Evolutionary conservation across 495 filamentous ascomycete species (phyloP).

Genomic region (Penicillium nucicola): DNA sequence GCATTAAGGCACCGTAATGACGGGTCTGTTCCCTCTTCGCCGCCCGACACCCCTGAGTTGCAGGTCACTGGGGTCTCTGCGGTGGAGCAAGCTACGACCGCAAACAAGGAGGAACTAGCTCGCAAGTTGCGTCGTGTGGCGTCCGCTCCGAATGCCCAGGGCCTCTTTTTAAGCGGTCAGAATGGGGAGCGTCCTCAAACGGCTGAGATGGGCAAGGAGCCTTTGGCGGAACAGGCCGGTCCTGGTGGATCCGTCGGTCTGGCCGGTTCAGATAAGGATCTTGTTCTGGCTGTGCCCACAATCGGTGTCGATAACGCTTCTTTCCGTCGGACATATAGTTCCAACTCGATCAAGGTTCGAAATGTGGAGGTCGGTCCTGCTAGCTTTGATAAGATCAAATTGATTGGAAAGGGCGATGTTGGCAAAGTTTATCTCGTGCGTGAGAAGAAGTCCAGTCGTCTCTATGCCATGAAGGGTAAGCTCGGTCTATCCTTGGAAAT

Average conservation of each 20-base stretch:
- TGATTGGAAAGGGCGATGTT: conserved; percentile 98
- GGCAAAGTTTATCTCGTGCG: conserved; percentile 97
- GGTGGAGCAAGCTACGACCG: conserved; percentile 70
- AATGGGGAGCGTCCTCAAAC: conserved; percentile 69
- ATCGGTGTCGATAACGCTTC: conserved; percentile 48
- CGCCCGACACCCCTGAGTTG: conserved; percentile 83
- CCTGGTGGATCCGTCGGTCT: conserved; percentile 53
- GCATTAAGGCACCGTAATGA: conserved; percentile 92
- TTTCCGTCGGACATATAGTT: conserved; percentile 95
- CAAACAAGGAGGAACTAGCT: conserved; percentile 89
- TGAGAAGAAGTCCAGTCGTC: conserved; percentile 91
- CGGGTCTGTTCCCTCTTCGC: conserved; percentile 89
- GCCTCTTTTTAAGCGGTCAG: conserved; percentile 71
- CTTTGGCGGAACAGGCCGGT: conserved; percentile 55
- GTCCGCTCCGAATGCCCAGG: conserved; percentile 95
- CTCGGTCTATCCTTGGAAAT: conserved; percentile 9
- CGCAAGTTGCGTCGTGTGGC: conserved; percentile 90
- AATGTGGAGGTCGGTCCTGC: conserved; percentile 93
- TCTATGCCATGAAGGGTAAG: conserved; percentile 98
- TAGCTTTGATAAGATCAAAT: conserved; percentile 99
- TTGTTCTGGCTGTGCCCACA: conserved; percentile 42
- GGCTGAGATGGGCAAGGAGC: conserved; percentile 76
- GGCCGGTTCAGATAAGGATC: conserved; percentile 48
- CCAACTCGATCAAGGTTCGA: conserved; percentile 96
- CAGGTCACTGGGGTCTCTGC: conserved; percentile 71